Base-by-base conservation (phyloP, 768 basidiomycete genomes). In the Collybia nuda region DNA sequence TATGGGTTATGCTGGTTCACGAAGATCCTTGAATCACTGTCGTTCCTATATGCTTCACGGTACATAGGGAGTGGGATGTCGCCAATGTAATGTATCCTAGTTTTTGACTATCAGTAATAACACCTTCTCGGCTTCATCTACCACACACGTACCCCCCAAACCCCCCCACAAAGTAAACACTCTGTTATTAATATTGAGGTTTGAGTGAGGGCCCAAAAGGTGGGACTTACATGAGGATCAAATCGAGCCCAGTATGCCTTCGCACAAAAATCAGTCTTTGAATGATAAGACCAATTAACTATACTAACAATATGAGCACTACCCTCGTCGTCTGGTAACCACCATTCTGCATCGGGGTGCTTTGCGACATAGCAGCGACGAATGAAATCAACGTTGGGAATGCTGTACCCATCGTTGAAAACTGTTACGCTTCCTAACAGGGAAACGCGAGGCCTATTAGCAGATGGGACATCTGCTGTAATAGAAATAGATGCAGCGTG, bases 201-300 rank as follows among this genome's bases (percentile, higher is more conserved):
- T 35, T 42, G 14, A 21, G 23, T 40, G 40, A 24, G 12, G 12
- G 9, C 32, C 21, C 8, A 44, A 18, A 32, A 2, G 38, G 32
- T 19, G 21, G 22, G 17, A 64, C 77, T 60, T 56, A 79, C 79
- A 48, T 76, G 71, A 21, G 78, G 78, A 57, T 81, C 78, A 60
- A 80, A 80, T 15, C 75, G 67, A 43, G 79, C 78, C 80, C 80
- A 81, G 53, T 77, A 78, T 11, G 77, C 70, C 78, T 79, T 23
- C 32, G 21, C 47, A 24, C 9, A 32, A 45, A 17, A 19, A 19
- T 51, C 21, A 48, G 28, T 45, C 17, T 35, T 15, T 39, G 38
- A 8, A 21, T n/a, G 35, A 18, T 15, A 40, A 38, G 5, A 6
- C 19, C 12, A 28, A 12, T 24, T 28, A 47, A 6, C 18, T 40